A percentile compares a stretch with the other conserved stretches of the same genome.
These are phyloP conservation scores for Polyporus tsugae DNA, from an alignment of 1,284 basidiomycete species.

Conservation along the genomic window DNA sequence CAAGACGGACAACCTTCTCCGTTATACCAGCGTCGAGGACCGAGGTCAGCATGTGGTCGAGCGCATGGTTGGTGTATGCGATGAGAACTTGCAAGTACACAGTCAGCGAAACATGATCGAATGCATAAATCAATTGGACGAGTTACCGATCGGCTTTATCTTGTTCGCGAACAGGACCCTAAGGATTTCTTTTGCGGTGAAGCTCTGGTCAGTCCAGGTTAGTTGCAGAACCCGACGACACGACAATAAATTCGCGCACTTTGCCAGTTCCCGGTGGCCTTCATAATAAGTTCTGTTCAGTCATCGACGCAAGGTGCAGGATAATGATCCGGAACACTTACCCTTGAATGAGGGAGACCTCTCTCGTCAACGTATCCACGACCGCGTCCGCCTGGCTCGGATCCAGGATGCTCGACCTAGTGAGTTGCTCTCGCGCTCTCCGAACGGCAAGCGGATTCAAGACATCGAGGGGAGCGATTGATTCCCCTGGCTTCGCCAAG, in stretches of 20 bases:
- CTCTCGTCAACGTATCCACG: conserved; percentile 63
- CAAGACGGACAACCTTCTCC: conserved; percentile 67
- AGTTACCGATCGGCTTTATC: conserved; percentile 47
- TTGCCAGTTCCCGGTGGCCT: conserved; percentile 84
- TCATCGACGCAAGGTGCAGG: background rate
- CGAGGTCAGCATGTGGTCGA: conserved; percentile 73
- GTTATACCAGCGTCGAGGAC: conserved; percentile 71
- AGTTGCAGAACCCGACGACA: background rate
- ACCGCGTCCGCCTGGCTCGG: conserved; percentile 74
- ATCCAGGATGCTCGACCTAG: conserved; percentile 60
- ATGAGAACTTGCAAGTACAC: conserved; percentile 62
- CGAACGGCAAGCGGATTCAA: conserved; percentile 28
- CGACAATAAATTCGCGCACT: conserved; percentile 42
- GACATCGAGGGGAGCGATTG: conserved; percentile 33
- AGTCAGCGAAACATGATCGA: background rate
- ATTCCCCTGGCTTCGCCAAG: conserved; percentile 43
- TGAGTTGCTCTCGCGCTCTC: conserved; percentile 55
- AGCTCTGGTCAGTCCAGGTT: conserved; percentile 52
- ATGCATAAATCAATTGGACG: background rate
- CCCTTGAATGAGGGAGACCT: conserved; percentile 78
- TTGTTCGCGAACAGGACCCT: conserved; percentile 58
- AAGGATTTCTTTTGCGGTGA: conserved; percentile 71
- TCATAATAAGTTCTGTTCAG: background rate
- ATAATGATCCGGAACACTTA: conserved; percentile 40
- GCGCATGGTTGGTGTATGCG: conserved; percentile 79